phyloP scores from a whole-genome alignment of 2,329 filamentous ascomycete genomes.

The Colletotrichum simmondsii region DNA sequence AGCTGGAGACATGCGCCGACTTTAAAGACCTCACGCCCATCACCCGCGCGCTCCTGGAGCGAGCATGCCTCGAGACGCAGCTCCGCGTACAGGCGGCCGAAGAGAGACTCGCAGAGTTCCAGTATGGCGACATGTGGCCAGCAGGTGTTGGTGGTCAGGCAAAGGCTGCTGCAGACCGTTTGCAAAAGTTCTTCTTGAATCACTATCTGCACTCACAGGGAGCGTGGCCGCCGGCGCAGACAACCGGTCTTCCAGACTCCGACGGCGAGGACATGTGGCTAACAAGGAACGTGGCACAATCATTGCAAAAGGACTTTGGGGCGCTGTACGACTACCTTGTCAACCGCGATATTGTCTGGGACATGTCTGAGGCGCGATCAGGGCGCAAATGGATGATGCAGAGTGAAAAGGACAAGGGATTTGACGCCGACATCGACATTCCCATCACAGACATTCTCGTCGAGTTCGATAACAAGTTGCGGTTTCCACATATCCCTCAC shows the following conservation, averaged over 20 bases:
- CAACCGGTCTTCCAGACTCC: slow-evolving; percentile 35
- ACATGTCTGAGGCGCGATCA: slow-evolving; percentile 68
- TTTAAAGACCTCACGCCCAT: slow-evolving; percentile 70
- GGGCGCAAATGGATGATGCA: slow-evolving; percentile 75
- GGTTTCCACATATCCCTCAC: slow-evolving; percentile 74
- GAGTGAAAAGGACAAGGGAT: slow-evolving; percentile 55
- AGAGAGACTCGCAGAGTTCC: slow-evolving; percentile 68
- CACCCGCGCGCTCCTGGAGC: slow-evolving; percentile 71
- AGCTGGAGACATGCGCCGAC: slow-evolving; percentile 63
- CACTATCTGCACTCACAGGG: slow-evolving; percentile 69
- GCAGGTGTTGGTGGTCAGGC: slow-evolving; percentile 51
- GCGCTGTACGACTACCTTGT: slow-evolving; percentile 78
- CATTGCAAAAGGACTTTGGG: slow-evolving; percentile 74
- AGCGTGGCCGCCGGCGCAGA: slow-evolving; percentile 63
- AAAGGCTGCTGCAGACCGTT: slow-evolving; percentile 65
- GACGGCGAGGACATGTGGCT: slow-evolving; percentile 66
- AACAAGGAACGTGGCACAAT: slow-evolving; percentile 65
- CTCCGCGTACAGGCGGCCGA: slow-evolving; percentile 72
- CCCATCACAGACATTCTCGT: slow-evolving; percentile 75
- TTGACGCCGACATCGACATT: slow-evolving; percentile 66
- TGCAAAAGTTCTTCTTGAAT: slow-evolving; percentile 69
- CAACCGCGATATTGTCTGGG: slow-evolving; percentile 74
- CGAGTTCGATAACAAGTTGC: slow-evolving; percentile 71
- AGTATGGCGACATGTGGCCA: slow-evolving; percentile 72
- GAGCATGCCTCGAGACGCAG: slow-evolving; percentile 70